These are phyloP conservation scores for Tetradesmus lagerheimii DNA, from an alignment of 139 green algal species.

Conservation along the genomic window DNA sequence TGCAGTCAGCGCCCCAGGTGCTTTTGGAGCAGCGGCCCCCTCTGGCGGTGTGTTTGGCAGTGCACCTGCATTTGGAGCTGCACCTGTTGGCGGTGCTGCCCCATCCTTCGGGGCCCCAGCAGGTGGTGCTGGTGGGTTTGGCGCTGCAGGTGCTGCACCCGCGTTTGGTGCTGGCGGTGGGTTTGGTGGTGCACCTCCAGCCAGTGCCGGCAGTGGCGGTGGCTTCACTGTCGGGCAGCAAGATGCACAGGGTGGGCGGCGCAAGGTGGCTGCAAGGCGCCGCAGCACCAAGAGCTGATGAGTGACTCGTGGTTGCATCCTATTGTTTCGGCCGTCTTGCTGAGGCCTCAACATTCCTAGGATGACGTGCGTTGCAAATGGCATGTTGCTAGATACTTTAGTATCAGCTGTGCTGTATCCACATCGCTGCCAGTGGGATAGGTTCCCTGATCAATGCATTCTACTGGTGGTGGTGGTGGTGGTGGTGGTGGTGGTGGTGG, in stretches of 20 bases:
- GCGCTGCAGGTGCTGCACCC: background rate
- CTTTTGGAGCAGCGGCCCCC: background rate
- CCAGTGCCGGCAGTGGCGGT: background rate
- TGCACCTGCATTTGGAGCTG: background rate
- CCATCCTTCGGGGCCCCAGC: background rate
- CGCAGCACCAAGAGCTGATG: conserved; percentile 1
- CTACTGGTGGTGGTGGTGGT: background rate
- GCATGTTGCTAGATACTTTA: too few species aligned
- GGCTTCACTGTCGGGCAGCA: conserved; percentile 27
- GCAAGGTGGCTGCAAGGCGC: background rate
- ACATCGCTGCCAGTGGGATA: background rate
- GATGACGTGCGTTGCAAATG: too few species aligned
- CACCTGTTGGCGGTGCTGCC: background rate
- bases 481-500: background rate
- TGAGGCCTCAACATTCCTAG: too few species aligned
- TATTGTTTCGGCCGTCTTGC: background rate
- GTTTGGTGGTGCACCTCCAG: background rate
- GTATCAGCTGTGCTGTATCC: background rate
- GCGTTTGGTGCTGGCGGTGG: background rate
- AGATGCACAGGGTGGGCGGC: background rate
- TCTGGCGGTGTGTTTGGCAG: background rate
- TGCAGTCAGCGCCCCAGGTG: background rate
- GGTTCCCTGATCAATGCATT: background rate
- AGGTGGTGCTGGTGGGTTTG: background rate
- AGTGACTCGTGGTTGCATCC: background rate